phyloP scores from a whole-genome alignment of 768 basidiomycete species.

The Serpula lacrymans region DNA sequence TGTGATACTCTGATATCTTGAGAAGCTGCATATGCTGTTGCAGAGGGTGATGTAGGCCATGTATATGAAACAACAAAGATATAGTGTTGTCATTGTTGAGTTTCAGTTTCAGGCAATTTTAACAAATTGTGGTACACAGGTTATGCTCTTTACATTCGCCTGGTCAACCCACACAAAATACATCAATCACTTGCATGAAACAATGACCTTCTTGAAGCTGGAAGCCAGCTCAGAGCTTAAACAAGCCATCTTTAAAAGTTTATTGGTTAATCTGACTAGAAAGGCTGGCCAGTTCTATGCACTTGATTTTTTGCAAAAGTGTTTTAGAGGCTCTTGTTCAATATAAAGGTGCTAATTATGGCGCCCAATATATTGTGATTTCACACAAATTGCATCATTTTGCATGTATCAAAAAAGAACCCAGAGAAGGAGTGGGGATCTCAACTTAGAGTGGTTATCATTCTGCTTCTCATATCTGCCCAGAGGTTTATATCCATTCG shows the following conservation, averaged over 20 bases:
- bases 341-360: too few species aligned
- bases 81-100: neutral
- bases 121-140: too few species aligned
- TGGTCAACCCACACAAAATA: constrained; percentile 33
- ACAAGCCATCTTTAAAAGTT: constrained; percentile 16
- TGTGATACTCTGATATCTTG: constrained; percentile 10
- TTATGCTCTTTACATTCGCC: constrained; percentile 30
- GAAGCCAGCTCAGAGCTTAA: constrained; percentile 22
- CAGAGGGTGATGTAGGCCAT: constrained; percentile 32
- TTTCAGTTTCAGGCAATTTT: too few species aligned
- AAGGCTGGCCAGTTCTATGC: constrained; percentile 18
- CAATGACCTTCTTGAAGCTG: constrained; percentile 25
- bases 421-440: constrained; percentile 20
- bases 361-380: constrained; percentile 22
- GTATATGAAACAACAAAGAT: constrained; percentile 31
- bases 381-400: constrained; percentile 31
- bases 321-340: too few species aligned
- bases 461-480: constrained; percentile 12
- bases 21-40: constrained; percentile 22
- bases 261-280: constrained; percentile 28
- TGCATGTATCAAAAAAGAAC: constrained; percentile 27
- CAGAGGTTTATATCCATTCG: constrained; percentile 13
- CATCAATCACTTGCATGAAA: constrained; percentile 29
- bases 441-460: constrained; percentile 16
- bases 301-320: constrained; percentile 32